Conservation (phyloP, 2,329 filamentous ascomycete genomes). For the Paraconiothyrium sp. region DNA sequence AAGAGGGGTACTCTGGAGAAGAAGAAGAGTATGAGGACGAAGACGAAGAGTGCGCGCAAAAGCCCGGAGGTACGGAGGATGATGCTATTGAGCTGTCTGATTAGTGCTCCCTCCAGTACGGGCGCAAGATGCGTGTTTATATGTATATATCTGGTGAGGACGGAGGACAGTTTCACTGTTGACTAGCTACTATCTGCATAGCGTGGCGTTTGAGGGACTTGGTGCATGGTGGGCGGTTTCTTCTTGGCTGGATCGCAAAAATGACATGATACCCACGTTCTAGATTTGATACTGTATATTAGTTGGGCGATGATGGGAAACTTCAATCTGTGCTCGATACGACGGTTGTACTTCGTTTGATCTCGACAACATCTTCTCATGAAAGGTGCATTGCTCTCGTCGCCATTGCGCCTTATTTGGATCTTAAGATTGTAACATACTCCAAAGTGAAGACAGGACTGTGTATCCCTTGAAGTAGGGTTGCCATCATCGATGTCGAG, state of each 20-base stretch:
- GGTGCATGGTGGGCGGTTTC: background rate
- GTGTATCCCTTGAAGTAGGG: no score
- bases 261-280: constrained; percentile 12
- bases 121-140: background rate
- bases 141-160: background rate
- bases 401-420: no score
- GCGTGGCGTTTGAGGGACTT: constrained; percentile 15
- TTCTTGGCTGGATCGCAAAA: background rate
- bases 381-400: no score
- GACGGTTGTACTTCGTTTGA: no score
- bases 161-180: background rate
- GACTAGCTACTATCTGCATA: constrained; percentile 12
- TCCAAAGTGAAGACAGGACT: no score
- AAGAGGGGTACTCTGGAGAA: constrained; percentile 20
- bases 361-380: no score
- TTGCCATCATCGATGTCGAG: no score
- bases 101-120: constrained; percentile 16
- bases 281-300: background rate
- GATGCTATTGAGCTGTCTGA: constrained; percentile 49
- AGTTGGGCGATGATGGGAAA: no score
- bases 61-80: constrained; percentile 40
- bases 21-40: constrained; percentile 26
- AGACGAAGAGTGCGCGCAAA: constrained; percentile 25
- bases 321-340: no score
- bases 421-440: no score